phyloP scores from a whole-genome alignment of 768 basidiomycete species.

The Butyriboletus loyo region DNA sequence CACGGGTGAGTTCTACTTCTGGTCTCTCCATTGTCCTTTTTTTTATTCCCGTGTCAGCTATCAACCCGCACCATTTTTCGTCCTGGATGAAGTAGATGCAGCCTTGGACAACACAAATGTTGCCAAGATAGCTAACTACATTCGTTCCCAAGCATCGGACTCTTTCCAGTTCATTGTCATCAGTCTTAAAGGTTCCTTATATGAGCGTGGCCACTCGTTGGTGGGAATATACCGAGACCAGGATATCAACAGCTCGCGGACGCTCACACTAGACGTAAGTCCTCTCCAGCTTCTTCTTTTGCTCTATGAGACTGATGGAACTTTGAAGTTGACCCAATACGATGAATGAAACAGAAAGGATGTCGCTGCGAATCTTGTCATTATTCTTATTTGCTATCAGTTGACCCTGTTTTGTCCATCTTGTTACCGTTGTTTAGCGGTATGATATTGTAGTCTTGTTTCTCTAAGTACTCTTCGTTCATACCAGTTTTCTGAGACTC shows the following conservation, averaged over 20 bases:
- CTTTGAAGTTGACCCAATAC: conserved; percentile 27
- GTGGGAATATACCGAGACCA: conserved; percentile 96
- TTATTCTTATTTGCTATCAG: conserved; percentile 26
- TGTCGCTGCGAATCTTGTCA: neutral
- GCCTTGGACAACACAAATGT: conserved; percentile 99
- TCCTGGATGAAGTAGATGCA: conserved; percentile 97
- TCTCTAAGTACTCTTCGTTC: too few relatives aligned
- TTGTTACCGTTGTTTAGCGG: neutral
- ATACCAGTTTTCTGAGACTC: too few relatives aligned
- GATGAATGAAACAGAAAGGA: conserved; percentile 20
- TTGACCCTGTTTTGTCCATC: conserved; percentile 5
- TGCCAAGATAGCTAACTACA: conserved; percentile 92
- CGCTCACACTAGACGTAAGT: conserved; percentile 86
- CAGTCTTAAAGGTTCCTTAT: conserved; percentile 90
- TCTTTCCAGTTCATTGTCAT: conserved; percentile 96
- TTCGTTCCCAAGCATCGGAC: conserved; percentile 78
- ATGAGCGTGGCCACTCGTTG: conserved; percentile 84
- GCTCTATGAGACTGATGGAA: conserved; percentile 3
- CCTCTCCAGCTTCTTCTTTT: neutral
- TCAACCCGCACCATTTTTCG: conserved; percentile 96
- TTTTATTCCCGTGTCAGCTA: conserved; percentile 51
- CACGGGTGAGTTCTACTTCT: conserved; percentile 60
- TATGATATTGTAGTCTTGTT: conserved; percentile 4
- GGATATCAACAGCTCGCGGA: conserved; percentile 87
- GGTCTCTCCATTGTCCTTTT: neutral